These are phyloP conservation scores for Solanum chmielewskii DNA, from an alignment of 257 asterid genomes.

Conservation along the genomic window DNA sequence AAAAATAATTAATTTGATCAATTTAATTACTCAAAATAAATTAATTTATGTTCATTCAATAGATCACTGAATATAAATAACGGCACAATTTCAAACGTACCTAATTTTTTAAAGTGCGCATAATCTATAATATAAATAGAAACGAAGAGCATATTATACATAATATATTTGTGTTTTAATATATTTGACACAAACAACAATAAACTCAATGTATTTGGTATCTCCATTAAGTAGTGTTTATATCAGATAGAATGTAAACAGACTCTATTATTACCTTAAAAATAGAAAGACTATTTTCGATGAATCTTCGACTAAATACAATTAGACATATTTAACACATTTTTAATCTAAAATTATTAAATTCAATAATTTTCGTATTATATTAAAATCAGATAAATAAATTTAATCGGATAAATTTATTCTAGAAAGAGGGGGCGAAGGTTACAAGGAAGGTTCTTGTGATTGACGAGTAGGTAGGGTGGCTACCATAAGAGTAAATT, in stretches of 20 bases:
- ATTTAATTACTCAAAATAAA: too few relatives aligned
- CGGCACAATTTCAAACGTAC: too few relatives aligned
- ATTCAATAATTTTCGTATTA: not conserved
- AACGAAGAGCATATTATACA: not conserved
- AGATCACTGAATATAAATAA: not conserved
- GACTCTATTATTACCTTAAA: accelerated
- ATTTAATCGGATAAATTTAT: not conserved
- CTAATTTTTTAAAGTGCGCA: accelerated
- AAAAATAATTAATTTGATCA: too few relatives aligned
- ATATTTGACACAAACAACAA: not conserved
- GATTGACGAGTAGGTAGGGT: not conserved
- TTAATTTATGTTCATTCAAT: not conserved
- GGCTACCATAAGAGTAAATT: not conserved
- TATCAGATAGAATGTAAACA: accelerated
- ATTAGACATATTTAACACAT: accelerated
- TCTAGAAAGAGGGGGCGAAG: not conserved
- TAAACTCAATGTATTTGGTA: too few relatives aligned
- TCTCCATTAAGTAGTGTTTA: accelerated
- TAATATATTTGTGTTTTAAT: accelerated
- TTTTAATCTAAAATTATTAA: accelerated
- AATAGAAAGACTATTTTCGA: not conserved
- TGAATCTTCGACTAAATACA: accelerated
- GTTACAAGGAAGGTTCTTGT: not conserved
- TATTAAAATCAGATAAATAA: not conserved
- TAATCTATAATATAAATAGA: too few relatives aligned